These are phyloP conservation scores for Acorus gramineus DNA, from an alignment of 106 monocot species.

Conservation along the genomic window DNA sequence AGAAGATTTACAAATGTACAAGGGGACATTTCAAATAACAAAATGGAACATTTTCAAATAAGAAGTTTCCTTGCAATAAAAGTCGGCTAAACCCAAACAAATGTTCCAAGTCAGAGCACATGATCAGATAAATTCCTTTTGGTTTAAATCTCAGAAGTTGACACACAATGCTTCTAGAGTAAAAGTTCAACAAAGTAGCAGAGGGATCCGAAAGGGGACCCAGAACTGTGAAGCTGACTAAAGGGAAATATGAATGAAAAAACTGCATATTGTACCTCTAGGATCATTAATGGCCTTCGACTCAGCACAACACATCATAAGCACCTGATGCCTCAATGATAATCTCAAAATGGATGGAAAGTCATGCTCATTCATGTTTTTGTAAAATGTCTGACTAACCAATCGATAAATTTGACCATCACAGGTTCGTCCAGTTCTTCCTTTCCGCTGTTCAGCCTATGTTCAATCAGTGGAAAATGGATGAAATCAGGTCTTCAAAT, in stretches of 20 bases:
- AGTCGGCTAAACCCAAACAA: too few species aligned
- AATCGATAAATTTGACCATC: constrained; percentile 70
- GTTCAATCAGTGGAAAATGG: neutral
- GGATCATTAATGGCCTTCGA: constrained; percentile 83
- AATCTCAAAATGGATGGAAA: constrained; percentile 67
- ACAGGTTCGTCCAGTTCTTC: constrained; percentile 85
- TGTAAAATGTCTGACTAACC: constrained; percentile 49
- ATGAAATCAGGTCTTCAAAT: too few species aligned
- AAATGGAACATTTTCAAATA: too few species aligned
- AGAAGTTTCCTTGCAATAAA: too few species aligned
- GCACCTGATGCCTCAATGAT: constrained; percentile 68
- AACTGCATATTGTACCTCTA: constrained; percentile 33
- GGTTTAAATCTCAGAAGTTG: too few species aligned
- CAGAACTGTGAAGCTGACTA: neutral
- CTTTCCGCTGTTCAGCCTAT: constrained; percentile 81
- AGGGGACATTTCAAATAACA: too few species aligned
- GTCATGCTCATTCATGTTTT: constrained; percentile 55
- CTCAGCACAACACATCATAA: constrained; percentile 66
- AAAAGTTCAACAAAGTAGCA: neutral
- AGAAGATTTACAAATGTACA: too few species aligned
- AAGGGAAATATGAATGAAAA: neutral
- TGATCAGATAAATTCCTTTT: too few species aligned
- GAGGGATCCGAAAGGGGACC: neutral
- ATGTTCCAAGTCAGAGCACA: too few species aligned
- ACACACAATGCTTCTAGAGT: too few species aligned